Percentiles rank a stretch among this genome's conserved stretches.
Evolutionary conservation across 495 filamentous ascomycete species (phyloP).

Genomic region (Thermothielavioides terrestris): DNA sequence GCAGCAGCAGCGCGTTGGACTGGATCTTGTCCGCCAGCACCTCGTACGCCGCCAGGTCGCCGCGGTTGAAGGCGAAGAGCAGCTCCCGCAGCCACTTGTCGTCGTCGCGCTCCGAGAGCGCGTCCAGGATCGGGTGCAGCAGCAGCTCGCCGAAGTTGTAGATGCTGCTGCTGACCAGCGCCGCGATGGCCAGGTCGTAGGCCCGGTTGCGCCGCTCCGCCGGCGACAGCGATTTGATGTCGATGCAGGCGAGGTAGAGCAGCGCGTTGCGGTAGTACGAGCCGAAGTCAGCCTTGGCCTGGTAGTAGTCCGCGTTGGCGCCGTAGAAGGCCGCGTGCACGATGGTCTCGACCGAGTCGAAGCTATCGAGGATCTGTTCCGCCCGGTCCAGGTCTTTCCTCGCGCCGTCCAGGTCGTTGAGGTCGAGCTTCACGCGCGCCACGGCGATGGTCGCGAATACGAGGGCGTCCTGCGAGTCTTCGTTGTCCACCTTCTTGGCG

Average conservation of each 20-base stretch:
- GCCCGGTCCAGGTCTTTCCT: slow-evolving; percentile 79
- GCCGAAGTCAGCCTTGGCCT: slow-evolving; percentile 86
- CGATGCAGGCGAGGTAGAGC: slow-evolving; percentile 95
- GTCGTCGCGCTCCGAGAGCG: slow-evolving; percentile 50
- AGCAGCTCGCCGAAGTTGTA: slow-evolving; percentile 99
- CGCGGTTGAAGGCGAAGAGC: slow-evolving; percentile 94
- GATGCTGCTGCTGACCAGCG: slow-evolving; percentile 84
- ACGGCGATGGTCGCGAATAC: slow-evolving; percentile 88
- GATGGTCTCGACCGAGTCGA: slow-evolving; percentile 91
- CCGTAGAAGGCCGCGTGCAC: slow-evolving; percentile 97
- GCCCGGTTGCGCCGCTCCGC: slow-evolving; percentile 70
- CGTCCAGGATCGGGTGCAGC: slow-evolving; percentile 89
- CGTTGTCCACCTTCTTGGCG: slow-evolving; percentile 79
- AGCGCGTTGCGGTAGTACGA: slow-evolving; percentile 95
- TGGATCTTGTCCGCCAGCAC: slow-evolving; percentile 67
- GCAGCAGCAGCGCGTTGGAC: slow-evolving; percentile 66
- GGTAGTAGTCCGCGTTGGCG: slow-evolving; percentile 90
- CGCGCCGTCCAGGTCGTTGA: slow-evolving; percentile 65
- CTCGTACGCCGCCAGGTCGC: slow-evolving; percentile 81
- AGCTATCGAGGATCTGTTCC: slow-evolving; percentile 78
- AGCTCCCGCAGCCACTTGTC: slow-evolving; percentile 83
- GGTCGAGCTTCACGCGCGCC: slow-evolving; percentile 76
- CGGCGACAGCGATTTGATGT: slow-evolving; percentile 61
- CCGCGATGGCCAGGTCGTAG: slow-evolving; percentile 87
- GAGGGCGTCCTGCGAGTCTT: slow-evolving; percentile 90